Percentiles rank a stretch among this genome's conserved stretches.
phyloP scores from a whole-genome alignment of 768 basidiomycete genomes.

The Trametes villosa region DNA sequence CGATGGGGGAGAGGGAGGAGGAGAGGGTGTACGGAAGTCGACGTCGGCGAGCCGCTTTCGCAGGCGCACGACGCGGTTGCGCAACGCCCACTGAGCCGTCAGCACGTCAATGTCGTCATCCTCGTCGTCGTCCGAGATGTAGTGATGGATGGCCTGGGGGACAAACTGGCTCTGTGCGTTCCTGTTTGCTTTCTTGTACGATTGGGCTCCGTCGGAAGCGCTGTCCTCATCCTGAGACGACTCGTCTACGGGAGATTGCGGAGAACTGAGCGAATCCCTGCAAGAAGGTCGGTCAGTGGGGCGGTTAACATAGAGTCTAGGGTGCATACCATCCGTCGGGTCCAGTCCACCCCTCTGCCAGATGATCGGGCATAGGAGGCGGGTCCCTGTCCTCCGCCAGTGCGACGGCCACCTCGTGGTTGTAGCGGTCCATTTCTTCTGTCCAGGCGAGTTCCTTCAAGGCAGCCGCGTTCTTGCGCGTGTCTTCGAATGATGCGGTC shows the following conservation, averaged over 20 bases:
- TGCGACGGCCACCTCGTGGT: slow-evolving; percentile 29
- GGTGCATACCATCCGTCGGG: not conserved
- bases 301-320: too few relatives aligned
- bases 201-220: too few relatives aligned
- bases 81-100: not conserved
- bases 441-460: slow-evolving; percentile 23
- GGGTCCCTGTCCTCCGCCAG: slow-evolving; percentile 26
- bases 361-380: slow-evolving; percentile 13
- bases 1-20: not conserved
- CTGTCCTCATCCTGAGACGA: too few relatives aligned
- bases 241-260: too few relatives aligned
- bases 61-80: not conserved
- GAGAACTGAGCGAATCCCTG: too few relatives aligned
- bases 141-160: too few relatives aligned
- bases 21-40: not conserved
- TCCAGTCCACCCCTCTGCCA: not conserved
- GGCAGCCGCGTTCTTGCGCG: not conserved
- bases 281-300: too few relatives aligned
- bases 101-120: not conserved
- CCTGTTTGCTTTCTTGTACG: too few relatives aligned
- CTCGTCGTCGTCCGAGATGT: not conserved
- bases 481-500: slow-evolving; percentile 19
- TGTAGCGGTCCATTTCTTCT: slow-evolving; percentile 28
- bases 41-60: not conserved
- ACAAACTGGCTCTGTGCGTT: too few relatives aligned